A percentile compares a stretch with the other conserved stretches of the same genome.
Conservation (phyloP, 1,284 basidiomycete species). For the Ganoderma lingzhi region DNA sequence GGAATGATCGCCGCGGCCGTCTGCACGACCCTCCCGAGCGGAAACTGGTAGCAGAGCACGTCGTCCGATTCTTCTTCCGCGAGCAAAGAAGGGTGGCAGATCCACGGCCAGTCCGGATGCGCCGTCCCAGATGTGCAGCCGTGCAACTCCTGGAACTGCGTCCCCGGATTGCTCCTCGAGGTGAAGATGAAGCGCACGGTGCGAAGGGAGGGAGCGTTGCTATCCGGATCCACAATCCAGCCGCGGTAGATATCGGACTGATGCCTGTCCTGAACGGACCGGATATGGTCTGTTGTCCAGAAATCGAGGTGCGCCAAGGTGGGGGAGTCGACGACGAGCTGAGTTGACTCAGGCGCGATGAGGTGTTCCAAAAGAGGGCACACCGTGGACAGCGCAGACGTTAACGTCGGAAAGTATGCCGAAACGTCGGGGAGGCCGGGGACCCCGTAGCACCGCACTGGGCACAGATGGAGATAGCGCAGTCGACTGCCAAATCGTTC, state of each 20-base stretch:
- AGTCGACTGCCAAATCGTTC: not conserved
- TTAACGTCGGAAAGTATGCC: too few species aligned
- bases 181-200: conserved; percentile 5
- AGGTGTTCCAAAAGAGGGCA: conserved; percentile 4
- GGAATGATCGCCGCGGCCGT: not conserved
- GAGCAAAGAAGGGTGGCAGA: conserved; percentile 6
- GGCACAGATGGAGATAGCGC: conserved; percentile 3
- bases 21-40: not conserved
- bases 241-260: not conserved
- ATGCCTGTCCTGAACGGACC: not conserved
- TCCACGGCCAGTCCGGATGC: not conserved
- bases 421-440: not conserved
- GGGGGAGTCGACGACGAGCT: not conserved
- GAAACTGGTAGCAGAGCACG: not conserved
- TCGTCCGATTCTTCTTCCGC: not conserved
- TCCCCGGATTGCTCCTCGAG: accelerated
- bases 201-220: not conserved
- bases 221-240: not conserved
- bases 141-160: accelerated
- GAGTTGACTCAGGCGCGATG: not conserved
- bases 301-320: not conserved
- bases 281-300: not conserved
- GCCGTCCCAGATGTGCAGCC: not conserved
- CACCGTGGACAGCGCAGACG: not conserved
- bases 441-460: not conserved